These are phyloP conservation scores for Anethum foeniculum DNA, from an alignment of 140 eudicot species.

Conservation along the genomic window DNA sequence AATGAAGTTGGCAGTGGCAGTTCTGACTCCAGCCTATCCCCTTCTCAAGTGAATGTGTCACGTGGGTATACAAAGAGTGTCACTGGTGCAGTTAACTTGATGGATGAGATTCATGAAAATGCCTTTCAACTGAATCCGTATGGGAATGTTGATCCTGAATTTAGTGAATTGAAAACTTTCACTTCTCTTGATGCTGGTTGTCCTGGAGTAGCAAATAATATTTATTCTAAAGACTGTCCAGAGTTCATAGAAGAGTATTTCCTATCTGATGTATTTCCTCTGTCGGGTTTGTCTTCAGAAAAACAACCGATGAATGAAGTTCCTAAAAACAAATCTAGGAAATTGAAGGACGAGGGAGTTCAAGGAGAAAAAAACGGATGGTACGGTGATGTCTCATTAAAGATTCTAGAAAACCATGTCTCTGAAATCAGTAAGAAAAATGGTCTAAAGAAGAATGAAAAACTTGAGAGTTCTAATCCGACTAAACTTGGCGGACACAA, in stretches of 20 bases:
- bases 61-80: constrained; percentile 23
- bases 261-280: constrained; percentile 46
- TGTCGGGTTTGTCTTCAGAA: constrained; percentile 35
- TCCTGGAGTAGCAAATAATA: constrained; percentile 13
- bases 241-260: constrained; percentile 77
- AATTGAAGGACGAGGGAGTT: constrained; percentile 25
- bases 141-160: constrained; percentile 18
- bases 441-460: constrained; percentile 17
- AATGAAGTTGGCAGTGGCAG: constrained; percentile 21
- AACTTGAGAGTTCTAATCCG: constrained; percentile 20
- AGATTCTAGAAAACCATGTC: constrained; percentile 66
- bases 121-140: constrained; percentile 45
- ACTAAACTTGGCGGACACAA: constrained; percentile 17
- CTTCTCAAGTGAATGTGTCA: constrained; percentile 24
- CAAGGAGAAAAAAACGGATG: constrained; percentile 52
- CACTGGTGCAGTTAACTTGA: constrained; percentile 32
- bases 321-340: constrained; percentile 19
- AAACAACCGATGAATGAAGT: constrained; percentile 25
- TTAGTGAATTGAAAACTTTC: constrained; percentile 12
- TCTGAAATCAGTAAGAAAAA: constrained; percentile 22
- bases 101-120: constrained; percentile 85
- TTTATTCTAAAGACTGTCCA: constrained; percentile 17
- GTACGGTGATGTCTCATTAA: constrained; percentile 46
- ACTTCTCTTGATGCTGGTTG: constrained; percentile 4
- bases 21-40: constrained; percentile 26